A percentile compares a stretch with the other conserved stretches of the same genome.
Evolutionary conservation across 2,329 filamentous ascomycete species (phyloP).

Genomic region (Colletotrichum endophyticum): DNA sequence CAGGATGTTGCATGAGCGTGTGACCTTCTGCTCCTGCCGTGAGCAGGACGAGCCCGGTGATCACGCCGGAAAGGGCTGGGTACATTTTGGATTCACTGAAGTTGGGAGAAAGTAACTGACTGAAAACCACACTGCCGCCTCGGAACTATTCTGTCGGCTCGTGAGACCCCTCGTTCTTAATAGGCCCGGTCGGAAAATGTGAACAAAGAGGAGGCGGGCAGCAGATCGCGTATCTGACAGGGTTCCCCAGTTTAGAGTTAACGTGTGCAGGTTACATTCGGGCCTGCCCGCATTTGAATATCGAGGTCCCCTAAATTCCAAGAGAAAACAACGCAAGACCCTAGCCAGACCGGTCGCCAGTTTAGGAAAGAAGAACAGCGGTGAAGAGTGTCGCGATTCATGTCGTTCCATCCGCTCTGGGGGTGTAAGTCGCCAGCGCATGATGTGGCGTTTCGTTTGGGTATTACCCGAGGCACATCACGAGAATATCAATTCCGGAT

Average conservation of each 20-base stretch:
- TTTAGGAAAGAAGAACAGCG: neutral
- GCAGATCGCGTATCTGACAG: neutral
- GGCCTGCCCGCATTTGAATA: neutral
- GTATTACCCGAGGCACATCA: neutral
- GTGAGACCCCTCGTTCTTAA: neutral
- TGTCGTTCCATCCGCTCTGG: neutral
- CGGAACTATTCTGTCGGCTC: neutral
- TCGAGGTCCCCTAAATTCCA: neutral
- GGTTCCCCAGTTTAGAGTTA: neutral
- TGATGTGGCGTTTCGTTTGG: neutral
- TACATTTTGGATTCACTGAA: neutral
- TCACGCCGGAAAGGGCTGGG: neutral
- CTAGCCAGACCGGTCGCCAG: neutral
- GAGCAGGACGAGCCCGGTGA: neutral
- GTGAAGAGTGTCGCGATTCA: neutral
- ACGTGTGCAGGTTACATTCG: neutral
- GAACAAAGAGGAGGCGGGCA: neutral
- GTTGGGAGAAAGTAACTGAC: neutral
- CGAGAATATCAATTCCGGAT: neutral
- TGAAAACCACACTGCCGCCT: neutral
- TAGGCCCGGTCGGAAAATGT: neutral
- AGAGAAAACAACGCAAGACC: neutral
- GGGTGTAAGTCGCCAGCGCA: neutral
- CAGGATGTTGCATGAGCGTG: neutral
- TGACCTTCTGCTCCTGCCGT: neutral